Conservation (phyloP, 2,329 filamentous ascomycete species). For the Monilinia vaccinii-corymbosi region DNA sequence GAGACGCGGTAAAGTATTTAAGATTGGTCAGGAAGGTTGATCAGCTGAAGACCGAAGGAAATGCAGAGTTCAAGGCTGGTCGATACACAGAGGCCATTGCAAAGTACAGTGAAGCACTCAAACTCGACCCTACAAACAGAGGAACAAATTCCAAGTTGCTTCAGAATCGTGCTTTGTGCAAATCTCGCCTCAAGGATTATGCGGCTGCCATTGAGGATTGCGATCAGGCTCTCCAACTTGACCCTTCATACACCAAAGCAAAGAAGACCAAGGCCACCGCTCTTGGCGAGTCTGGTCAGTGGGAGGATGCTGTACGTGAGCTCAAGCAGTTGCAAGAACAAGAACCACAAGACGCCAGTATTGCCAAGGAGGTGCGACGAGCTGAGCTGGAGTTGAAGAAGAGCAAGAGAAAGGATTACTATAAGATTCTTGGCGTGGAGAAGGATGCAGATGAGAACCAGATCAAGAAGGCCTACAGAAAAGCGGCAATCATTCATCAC, state of each 20-base stretch:
- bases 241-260: slow-evolving; percentile 80
- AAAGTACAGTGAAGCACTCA: slow-evolving; percentile 73
- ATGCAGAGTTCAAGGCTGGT: slow-evolving; percentile 78
- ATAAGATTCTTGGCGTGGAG: slow-evolving; percentile 85
- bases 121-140: slow-evolving; percentile 80
- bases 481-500: slow-evolving; percentile 87
- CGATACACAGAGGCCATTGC: slow-evolving; percentile 73
- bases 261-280: slow-evolving; percentile 92
- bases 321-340: slow-evolving; percentile 79
- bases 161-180: slow-evolving; percentile 84
- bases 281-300: slow-evolving; percentile 72
- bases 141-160: slow-evolving; percentile 91
- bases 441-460: slow-evolving; percentile 78
- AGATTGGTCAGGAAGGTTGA: slow-evolving; percentile 86
- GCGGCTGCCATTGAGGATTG: slow-evolving; percentile 77
- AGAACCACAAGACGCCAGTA: slow-evolving; percentile 70
- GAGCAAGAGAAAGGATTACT: slow-evolving; percentile 94
- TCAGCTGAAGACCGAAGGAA: slow-evolving; percentile 89
- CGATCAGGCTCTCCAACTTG: slow-evolving; percentile 71
- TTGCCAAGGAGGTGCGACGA: slow-evolving; percentile 76
- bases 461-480: slow-evolving; percentile 96
- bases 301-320: slow-evolving; percentile 85
- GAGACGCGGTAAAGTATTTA: slow-evolving; percentile 78
- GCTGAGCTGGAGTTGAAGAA: slow-evolving; percentile 97
- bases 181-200: slow-evolving; percentile 75